These are phyloP conservation scores for Phytopythium litorale DNA, from an alignment of 352 stramenopile genomes.

Conservation along the genomic window DNA sequence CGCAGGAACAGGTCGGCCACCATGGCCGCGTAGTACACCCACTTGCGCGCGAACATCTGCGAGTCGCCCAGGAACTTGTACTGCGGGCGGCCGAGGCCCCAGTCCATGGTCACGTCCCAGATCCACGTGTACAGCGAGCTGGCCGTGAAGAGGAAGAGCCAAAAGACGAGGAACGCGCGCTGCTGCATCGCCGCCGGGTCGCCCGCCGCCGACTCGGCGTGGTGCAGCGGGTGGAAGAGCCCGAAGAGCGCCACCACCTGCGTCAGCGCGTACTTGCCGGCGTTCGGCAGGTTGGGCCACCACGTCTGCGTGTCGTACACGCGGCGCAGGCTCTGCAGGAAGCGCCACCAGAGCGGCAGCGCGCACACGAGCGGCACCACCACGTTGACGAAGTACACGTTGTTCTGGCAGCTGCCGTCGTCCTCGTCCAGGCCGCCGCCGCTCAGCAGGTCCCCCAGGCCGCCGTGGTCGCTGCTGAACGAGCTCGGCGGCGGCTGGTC, in stretches of 20 bases:
- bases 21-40: conserved; percentile 82
- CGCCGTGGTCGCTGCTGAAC: neutral
- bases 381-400: conserved; percentile 93
- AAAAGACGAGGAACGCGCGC: conserved; percentile 56
- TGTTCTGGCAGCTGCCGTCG: conserved; percentile 38
- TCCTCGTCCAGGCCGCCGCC: conserved; percentile 12
- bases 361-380: conserved; percentile 94
- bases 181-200: conserved; percentile 16
- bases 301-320: conserved; percentile 94
- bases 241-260: conserved; percentile 85
- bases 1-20: conserved; percentile 73
- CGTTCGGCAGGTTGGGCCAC: conserved; percentile 95
- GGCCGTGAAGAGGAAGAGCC: conserved; percentile 76
- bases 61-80: conserved; percentile 74
- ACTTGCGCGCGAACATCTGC: conserved; percentile 82
- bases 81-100: conserved; percentile 75
- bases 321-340: conserved; percentile 95
- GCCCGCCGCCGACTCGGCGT: conserved; percentile 9
- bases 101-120: conserved; percentile 88
- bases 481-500: conserved; percentile 33
- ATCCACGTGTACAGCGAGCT: conserved; percentile 80
- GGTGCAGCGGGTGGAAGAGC: conserved; percentile 81
- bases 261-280: conserved; percentile 92
- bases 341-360: conserved; percentile 94
- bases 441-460: neutral